Percentiles rank a stretch among this genome's conserved stretches.
Evolutionary conservation across 176 grass and related monocot species (phyloP).

Genomic region (Guadua angustifolia): DNA sequence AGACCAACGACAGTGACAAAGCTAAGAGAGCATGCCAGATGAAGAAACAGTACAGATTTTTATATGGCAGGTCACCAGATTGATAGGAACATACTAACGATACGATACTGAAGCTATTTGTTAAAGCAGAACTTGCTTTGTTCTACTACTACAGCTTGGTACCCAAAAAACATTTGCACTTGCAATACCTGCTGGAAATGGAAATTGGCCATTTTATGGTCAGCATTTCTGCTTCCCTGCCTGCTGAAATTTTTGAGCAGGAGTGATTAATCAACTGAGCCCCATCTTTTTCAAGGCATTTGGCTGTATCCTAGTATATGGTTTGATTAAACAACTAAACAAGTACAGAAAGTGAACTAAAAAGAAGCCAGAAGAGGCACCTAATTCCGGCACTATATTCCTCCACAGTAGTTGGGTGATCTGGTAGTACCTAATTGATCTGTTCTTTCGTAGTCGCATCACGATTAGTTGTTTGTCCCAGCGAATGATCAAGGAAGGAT

Average conservation of each 20-base stretch:
- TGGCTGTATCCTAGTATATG: too few relatives aligned
- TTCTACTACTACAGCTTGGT: not conserved
- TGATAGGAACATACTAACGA: not conserved
- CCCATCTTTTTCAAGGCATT: not conserved
- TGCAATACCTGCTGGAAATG: not conserved
- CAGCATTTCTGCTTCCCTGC: too few relatives aligned
- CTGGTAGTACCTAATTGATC: conserved; percentile 1
- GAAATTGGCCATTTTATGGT: not conserved
- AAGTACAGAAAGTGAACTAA: not conserved
- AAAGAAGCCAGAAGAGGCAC: not conserved
- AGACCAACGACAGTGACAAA: conserved; percentile 22
- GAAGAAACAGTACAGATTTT: not conserved
- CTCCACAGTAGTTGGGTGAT: not conserved
- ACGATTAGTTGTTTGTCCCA: not conserved
- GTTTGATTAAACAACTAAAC: conserved; percentile 30
- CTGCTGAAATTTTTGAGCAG: too few relatives aligned
- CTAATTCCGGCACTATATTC: conserved; percentile 26
- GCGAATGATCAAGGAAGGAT: not conserved
- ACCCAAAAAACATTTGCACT: not conserved
- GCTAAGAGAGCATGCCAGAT: conserved; percentile 15
- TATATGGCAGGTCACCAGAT: not conserved
- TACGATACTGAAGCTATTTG: conserved; percentile 17
- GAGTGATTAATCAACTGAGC: conserved; percentile 14
- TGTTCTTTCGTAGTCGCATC: not conserved
- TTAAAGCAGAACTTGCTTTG: not conserved